phyloP scores from a whole-genome alignment of 352 stramenopile genomes.

The Phytophthora citricola region DNA sequence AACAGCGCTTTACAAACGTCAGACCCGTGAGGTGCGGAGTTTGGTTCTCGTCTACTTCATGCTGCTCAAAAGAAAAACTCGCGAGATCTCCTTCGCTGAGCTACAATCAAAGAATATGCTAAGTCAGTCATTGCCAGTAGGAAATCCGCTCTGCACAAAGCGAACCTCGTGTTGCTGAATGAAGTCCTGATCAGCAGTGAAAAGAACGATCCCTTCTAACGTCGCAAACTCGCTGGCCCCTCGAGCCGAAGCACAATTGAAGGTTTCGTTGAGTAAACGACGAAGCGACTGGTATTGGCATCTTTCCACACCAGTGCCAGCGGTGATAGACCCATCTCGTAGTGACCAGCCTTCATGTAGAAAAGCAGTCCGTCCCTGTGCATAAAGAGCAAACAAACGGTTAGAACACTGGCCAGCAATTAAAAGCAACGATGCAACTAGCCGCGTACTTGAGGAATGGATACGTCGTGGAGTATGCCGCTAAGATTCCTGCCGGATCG shows the following conservation, averaged over 20 bases:
- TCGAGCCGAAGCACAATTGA: conserved; percentile 79
- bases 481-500: conserved; percentile 71
- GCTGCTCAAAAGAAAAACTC: conserved; percentile 79
- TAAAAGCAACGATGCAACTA: background rate
- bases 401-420: conserved; percentile 4
- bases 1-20: conserved; percentile 77
- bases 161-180: conserved; percentile 72
- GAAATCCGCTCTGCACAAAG: background rate
- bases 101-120: conserved; percentile 26
- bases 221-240: conserved; percentile 60
- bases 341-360: conserved; percentile 90
- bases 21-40: conserved; percentile 61
- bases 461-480: conserved; percentile 82
- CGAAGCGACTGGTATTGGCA: conserved; percentile 82
- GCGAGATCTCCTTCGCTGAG: conserved; percentile 79
- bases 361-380: conserved; percentile 91
- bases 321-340: conserved; percentile 88
- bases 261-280: conserved; percentile 70
- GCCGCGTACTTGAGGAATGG: conserved; percentile 84
- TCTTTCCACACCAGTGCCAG: conserved; percentile 93
- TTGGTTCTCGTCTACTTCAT: conserved; percentile 57
- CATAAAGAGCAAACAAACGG: conserved; percentile 2
- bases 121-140: background rate
- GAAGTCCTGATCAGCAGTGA: conserved; percentile 51
- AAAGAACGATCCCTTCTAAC: conserved; percentile 75